Conservation (phyloP, 331 rosid species). For the Quercus phellos region DNA sequence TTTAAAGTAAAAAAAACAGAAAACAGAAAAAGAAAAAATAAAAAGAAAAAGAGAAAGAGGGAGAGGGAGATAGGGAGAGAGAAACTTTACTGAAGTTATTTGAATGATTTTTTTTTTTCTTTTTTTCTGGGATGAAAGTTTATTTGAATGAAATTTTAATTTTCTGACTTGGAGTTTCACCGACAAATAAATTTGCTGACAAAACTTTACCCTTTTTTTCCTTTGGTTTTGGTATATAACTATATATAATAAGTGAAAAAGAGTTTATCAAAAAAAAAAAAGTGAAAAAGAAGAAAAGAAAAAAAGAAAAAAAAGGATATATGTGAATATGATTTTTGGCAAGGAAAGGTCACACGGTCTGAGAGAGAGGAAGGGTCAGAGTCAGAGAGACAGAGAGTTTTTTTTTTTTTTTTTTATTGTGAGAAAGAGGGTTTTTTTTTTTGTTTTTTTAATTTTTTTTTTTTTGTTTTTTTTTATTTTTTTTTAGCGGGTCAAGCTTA, state of each 20-base stretch:
- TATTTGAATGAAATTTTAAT: not conserved
- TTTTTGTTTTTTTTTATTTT: not conserved
- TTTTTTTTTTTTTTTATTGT: too few relatives aligned
- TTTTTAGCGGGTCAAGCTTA: slow-evolving; percentile 19
- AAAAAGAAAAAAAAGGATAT: not conserved
- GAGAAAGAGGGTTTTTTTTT: not conserved
- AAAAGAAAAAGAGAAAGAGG: not conserved
- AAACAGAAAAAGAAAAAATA: not conserved
- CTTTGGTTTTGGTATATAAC: not conserved
- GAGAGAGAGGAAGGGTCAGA: slow-evolving; percentile 2
- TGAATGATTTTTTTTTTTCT: not conserved
- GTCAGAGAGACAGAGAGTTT: not conserved
- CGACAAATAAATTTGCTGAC: not conserved
- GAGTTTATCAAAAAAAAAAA: too few relatives aligned
- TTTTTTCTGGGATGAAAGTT: too few relatives aligned
- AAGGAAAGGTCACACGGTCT: slow-evolving; percentile 21
- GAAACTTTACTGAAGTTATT: not conserved
- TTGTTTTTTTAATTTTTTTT: not conserved
- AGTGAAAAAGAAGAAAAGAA: not conserved
- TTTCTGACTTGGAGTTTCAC: not conserved
- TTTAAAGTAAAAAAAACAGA: not conserved
- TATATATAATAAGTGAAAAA: not conserved
- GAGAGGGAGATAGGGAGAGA: not conserved
- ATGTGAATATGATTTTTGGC: not conserved
- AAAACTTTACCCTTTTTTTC: not conserved